Evolutionary conservation across 1,284 basidiomycete species (phyloP), one percentile per base, ranked within the genome.

Genomic region (Leccinum pachyderme): DNA sequence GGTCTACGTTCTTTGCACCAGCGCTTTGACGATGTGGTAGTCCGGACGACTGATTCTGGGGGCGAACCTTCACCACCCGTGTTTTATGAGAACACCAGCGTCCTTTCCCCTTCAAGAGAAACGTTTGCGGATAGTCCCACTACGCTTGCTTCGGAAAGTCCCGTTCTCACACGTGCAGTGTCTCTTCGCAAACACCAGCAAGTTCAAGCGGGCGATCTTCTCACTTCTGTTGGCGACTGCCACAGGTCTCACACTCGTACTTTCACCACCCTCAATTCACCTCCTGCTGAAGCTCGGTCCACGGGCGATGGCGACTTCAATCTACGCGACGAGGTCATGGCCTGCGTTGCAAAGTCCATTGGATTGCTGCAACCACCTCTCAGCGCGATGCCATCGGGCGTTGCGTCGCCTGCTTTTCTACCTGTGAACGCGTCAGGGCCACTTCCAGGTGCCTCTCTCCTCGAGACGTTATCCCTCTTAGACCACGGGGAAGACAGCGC

Each of bases 261-360:
- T 2, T 76, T 77, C 57, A 83, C 76, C 58, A 71, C 79, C 47
- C 61, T 83, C 29, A 81, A 78, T 54, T 80, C 81, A 0, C 86
- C 86, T 29, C 75, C 71, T 22, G 57, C 77, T 1, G 46, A 61
- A 58, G 51, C 67, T 55, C 57, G 59, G 13, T 62, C 72, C n/a
- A 62, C 66, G n/a, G 62, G 68, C 2, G 70, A 69, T 1, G 82
- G 84, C 24, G 85, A 89, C 43, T 95, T 97, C 66, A 92, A 98
- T 66, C 81, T 99, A 35, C 86, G 92, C 44, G 92, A 94, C 61
- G 93, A 93, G 60, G 94, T 99, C 32, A 95, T 99, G 90, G 89
- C 90, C 5, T 97, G 93, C 72, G 97, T 99, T 57, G 95, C 95
- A 1, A 96, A 95, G 70, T 97, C 94, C 5, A 98, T 99, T 54